Evolutionary conservation across 2,329 filamentous ascomycete genomes (phyloP), one percentile per base, ranked within the genome.

Genomic region (Monosporascus sp.): DNA sequence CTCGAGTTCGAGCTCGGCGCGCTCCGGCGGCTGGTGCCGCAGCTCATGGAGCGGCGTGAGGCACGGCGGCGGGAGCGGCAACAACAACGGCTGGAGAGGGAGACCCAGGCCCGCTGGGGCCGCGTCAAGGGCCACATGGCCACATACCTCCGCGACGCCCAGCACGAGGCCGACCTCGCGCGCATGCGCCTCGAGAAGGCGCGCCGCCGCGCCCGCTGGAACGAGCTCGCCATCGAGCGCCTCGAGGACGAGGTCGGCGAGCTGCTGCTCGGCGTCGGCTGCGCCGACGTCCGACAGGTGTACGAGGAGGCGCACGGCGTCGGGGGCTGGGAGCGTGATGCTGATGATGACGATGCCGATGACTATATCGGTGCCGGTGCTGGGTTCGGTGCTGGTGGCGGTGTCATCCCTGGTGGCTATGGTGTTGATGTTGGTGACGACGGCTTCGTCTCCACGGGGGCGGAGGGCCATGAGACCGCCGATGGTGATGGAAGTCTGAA

Each of bases 71-170:
- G 24, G 24, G 6, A 14, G 43, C 43, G 43, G 41, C 41, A 11
- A 11, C 41, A 9, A 5, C 11, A 31, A 14, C 43, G 43, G 43
- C 22, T 7, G 36, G 49, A 56, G 34, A 56, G 56, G 37, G 56
- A 56, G 17, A 5, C 26, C 27, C 9, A 4, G 40, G 27, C 1
- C 40, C 34, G 41, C 41, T 22, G 19, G 54, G 52, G 9, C 24
- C 56, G 55, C 34, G 50, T 63, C 24, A 49, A 44, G 24, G 52
- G 50, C 6, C 59, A 63, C 19, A 19, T 63, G 17, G 37, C 47
- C 3, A n/a, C 20, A 8, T 52, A 56, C 20, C 16, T 59, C 9
- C 45, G 38, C 14, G 61, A 65, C 16, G 24, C 24, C 4, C 51
- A 55, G 26, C 8, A 41, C 19, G 49, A 52, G 7, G 46, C 62